A percentile compares a stretch with the other conserved stretches of the same genome.
Evolutionary conservation across 2,329 filamentous ascomycete genomes (phyloP).

Genomic region (Colletotrichum karsti): DNA sequence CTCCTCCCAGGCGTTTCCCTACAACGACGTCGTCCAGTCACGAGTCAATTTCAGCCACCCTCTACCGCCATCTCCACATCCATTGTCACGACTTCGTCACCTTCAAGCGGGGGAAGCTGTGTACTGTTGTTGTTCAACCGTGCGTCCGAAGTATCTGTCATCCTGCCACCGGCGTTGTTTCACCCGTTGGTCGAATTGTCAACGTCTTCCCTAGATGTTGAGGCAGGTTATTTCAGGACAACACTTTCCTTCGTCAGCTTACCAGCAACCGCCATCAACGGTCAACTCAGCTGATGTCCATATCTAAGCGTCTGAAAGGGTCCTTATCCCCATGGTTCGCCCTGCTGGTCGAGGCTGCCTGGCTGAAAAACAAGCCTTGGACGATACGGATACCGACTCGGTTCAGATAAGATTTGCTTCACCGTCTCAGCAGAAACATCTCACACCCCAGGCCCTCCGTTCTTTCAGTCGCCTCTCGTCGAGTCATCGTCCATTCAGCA

Average conservation of each 20-base stretch:
- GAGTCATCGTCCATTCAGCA: background rate
- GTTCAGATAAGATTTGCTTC: background rate
- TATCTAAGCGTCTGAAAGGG: background rate
- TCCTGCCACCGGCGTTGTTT: slow-evolving; percentile 12
- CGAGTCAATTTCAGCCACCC: slow-evolving; percentile 10
- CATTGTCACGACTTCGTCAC: background rate
- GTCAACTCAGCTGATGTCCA: background rate
- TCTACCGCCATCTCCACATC: background rate
- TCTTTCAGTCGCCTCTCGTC: background rate
- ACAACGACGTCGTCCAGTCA: background rate
- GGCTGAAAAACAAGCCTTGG: background rate
- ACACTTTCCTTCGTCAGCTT: background rate
- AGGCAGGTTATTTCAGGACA: background rate
- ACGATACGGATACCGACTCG: background rate
- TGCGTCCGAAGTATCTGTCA: background rate
- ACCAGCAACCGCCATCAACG: background rate
- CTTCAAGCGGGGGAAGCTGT: no score
- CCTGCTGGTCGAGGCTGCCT: background rate
- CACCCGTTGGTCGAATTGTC: background rate
- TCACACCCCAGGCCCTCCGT: background rate
- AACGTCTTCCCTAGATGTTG: background rate
- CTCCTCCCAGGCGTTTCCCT: background rate
- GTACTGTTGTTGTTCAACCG: no score
- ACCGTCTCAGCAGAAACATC: background rate
- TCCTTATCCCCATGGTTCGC: background rate